These are phyloP conservation scores for Coemansia sp. DNA, from an alignment of 192 early-diverging fungal species.

Conservation along the genomic window DNA sequence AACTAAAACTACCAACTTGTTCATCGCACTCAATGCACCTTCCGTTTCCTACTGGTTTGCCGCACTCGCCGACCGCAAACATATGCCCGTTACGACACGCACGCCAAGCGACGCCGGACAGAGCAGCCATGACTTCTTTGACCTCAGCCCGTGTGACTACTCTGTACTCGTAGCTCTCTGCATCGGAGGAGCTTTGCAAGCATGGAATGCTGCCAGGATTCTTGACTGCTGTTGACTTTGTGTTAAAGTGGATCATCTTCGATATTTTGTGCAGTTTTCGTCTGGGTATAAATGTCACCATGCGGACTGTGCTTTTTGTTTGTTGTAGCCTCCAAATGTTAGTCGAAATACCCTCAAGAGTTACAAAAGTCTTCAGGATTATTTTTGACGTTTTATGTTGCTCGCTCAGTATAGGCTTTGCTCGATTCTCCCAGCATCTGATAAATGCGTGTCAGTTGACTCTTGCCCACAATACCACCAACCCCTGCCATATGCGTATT, in stretches of 20 bases:
- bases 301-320: background rate
- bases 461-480: background rate
- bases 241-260: background rate
- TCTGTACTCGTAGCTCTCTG: constrained; percentile 17
- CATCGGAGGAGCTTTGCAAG: background rate
- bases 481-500: background rate
- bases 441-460: background rate
- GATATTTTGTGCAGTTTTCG: background rate
- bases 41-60: constrained; percentile 12
- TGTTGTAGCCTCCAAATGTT: background rate
- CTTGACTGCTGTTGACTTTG: background rate
- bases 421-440: background rate
- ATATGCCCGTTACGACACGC: constrained; percentile 21
- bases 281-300: background rate
- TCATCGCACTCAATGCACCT: constrained; percentile 36
- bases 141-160: constrained; percentile 26
- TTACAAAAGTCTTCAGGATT: too few species aligned
- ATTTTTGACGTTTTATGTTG: too few species aligned
- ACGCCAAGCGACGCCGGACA: constrained; percentile 29
- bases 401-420: background rate
- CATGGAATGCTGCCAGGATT: background rate
- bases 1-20: constrained; percentile 2
- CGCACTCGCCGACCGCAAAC: constrained; percentile 49
- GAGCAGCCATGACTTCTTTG: constrained; percentile 25
- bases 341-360: too few species aligned